phyloP scores from a whole-genome alignment of 2,329 filamentous ascomycete genomes.

The Xylaria sp. region DNA sequence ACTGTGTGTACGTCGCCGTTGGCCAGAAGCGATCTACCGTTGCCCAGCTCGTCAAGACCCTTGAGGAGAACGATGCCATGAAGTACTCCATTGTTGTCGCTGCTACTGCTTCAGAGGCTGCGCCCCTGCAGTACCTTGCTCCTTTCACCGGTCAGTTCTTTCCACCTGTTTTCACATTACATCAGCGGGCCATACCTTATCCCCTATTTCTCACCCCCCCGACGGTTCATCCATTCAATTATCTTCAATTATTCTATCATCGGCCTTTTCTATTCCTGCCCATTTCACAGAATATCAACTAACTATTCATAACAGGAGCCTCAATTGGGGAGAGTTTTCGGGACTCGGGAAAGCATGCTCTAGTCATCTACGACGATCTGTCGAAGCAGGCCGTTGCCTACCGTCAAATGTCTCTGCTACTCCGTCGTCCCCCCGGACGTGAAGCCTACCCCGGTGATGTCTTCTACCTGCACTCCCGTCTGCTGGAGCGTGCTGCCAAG shows the following conservation, averaged over 20 bases:
- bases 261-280: too few species aligned
- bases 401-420: slow-evolving; percentile 98
- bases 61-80: slow-evolving; percentile 99
- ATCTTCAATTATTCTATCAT: too few species aligned
- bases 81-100: slow-evolving; percentile 96
- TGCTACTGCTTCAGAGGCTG: slow-evolving; percentile 96
- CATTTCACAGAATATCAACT: too few species aligned
- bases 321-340: slow-evolving; percentile 75
- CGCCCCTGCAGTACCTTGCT: slow-evolving; percentile 91
- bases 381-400: slow-evolving; percentile 98
- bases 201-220: too few species aligned
- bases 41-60: slow-evolving; percentile 98
- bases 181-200: too few species aligned
- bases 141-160: slow-evolving; percentile 73
- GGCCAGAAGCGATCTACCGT: slow-evolving; percentile 99
- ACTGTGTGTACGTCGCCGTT: slow-evolving; percentile 99
- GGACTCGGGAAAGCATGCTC: slow-evolving; percentile 86
- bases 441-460: slow-evolving; percentile 99
- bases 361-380: slow-evolving; percentile 94
- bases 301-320: too few species aligned
- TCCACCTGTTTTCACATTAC: too few species aligned
- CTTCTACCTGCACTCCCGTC: slow-evolving; percentile 99
- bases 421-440: slow-evolving; percentile 97
- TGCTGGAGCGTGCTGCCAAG: slow-evolving; percentile 99
- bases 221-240: too few species aligned